Base-by-base conservation (phyloP, 2,329 filamentous ascomycete species). In the Fusarium sp. region DNA sequence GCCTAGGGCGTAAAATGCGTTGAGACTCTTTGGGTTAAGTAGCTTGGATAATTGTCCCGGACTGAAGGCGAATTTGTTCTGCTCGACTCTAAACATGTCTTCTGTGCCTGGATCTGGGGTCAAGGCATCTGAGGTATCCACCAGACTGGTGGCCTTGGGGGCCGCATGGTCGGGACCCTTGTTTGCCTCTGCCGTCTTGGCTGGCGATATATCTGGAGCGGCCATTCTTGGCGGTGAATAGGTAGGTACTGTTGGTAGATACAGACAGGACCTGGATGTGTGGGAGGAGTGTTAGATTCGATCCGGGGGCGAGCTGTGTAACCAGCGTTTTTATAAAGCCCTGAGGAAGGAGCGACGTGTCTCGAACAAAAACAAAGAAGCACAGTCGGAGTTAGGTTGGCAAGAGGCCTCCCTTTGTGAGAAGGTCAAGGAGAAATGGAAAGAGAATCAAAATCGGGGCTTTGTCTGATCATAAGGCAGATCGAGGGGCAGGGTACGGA, bases 31-130 rank as follows among this genome's bases (percentile, higher is more conserved):
- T 1, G 93, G 93, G 69, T 95, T 95, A 54, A 94, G 84, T 7
- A 96, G 82, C 81, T 95, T 95, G 67, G 87, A 91, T 65, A 97
- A 85, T 75, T 96, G 91, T 10, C 94, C 94, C 1, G 92, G 92
- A 3, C 90, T 90, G 77, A 93, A 97, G n/a, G 93, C 94, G 76
- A 97, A 97, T 3, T 90, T 91, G 78, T 95, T 97, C 76, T 93
- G 84, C 7, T 91, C 86, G 15, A 95, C 90, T 44, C 87, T 78
- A 76, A 93, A 95, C 77, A 94, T 92, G 41, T 85, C 87, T 79
- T 94, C 92, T 0, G 89, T 92, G 12, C 91, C 91, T 4, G 90
- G 91, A 77, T 95, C 93, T 41, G 78, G 78, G 13, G 77, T 80
- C 16, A 80, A 65, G 27, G 77, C 78, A 71, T 80, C 76, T 27